phyloP scores from a whole-genome alignment of 1,284 basidiomycete genomes.

The Schizophyllum commune region DNA sequence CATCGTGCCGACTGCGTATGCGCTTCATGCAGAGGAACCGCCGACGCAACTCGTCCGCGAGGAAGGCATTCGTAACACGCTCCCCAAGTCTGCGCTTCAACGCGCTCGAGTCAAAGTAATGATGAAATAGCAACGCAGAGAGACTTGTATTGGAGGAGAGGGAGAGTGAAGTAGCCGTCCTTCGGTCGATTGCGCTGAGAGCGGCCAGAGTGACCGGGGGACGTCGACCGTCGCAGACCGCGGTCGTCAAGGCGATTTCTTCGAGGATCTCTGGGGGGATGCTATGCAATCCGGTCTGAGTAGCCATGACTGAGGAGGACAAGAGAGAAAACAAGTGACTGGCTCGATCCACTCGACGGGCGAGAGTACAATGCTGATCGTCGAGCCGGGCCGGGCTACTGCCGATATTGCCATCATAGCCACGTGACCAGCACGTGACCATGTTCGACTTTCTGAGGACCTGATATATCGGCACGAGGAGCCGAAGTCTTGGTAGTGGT shows the following conservation, averaged over 20 bases:
- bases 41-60: slow-evolving; percentile 50
- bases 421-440: no score
- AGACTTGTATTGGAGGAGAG: slow-evolving; percentile 48
- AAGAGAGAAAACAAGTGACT: no score
- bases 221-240: slow-evolving; percentile 24
- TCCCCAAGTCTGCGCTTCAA: slow-evolving; percentile 46
- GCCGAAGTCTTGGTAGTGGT: no score
- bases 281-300: no score
- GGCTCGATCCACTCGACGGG: no score
- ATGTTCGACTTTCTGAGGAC: no score
- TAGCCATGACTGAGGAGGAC: no score
- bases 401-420: no score
- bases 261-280: slow-evolving; percentile 69
- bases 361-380: no score
- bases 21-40: slow-evolving; percentile 47
- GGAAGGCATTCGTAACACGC: slow-evolving; percentile 31
- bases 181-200: slow-evolving; percentile 47
- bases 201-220: slow-evolving; percentile 41
- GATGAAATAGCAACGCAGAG: slow-evolving; percentile 60
- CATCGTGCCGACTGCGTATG: slow-evolving; percentile 35
- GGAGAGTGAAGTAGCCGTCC: slow-evolving; percentile 41
- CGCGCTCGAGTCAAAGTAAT: slow-evolving; percentile 60
- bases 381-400: no score
- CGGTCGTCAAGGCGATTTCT: slow-evolving; percentile 52
- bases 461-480: no score